Percentiles rank a stretch among this genome's conserved stretches.
phyloP scores from a whole-genome alignment of 345 rosid species.

The Lagerstroemia speciosa region DNA sequence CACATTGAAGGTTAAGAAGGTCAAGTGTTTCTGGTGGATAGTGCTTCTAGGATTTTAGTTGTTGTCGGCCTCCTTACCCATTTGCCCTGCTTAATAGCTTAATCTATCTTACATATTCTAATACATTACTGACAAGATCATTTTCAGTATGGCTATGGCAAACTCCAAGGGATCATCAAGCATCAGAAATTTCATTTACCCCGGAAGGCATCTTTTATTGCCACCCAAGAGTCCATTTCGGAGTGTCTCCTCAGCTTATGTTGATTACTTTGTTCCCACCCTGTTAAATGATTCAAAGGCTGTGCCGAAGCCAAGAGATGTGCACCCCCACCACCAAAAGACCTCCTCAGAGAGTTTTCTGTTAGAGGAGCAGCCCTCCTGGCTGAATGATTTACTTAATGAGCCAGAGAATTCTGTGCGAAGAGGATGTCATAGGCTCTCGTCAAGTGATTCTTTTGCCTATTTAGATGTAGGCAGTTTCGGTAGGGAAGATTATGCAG shows the following conservation, averaged over 20 bases:
- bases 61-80: neutral
- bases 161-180: slow-evolving; percentile 73
- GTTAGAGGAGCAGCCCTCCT: slow-evolving; percentile 90
- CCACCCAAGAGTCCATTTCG: slow-evolving; percentile 96
- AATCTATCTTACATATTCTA: neutral
- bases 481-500: slow-evolving; percentile 46
- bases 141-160: slow-evolving; percentile 41
- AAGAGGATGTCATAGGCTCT: slow-evolving; percentile 87
- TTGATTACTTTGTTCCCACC: slow-evolving; percentile 47
- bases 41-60: neutral
- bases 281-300: slow-evolving; percentile 52
- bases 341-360: slow-evolving; percentile 85
- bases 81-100: neutral
- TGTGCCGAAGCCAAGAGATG: slow-evolving; percentile 52
- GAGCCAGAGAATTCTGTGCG: slow-evolving; percentile 94
- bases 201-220: slow-evolving; percentile 73
- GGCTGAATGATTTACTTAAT: slow-evolving; percentile 98
- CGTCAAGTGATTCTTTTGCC: slow-evolving; percentile 95
- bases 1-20: neutral
- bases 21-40: neutral
- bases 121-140: slow-evolving; percentile 20
- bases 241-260: slow-evolving; percentile 48
- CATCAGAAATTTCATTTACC: slow-evolving; percentile 52
- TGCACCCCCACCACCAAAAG: slow-evolving; percentile 76
- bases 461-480: slow-evolving; percentile 58